phyloP scores from a whole-genome alignment of 305 asterid genomes.

The Fraxinus greggii region DNA sequence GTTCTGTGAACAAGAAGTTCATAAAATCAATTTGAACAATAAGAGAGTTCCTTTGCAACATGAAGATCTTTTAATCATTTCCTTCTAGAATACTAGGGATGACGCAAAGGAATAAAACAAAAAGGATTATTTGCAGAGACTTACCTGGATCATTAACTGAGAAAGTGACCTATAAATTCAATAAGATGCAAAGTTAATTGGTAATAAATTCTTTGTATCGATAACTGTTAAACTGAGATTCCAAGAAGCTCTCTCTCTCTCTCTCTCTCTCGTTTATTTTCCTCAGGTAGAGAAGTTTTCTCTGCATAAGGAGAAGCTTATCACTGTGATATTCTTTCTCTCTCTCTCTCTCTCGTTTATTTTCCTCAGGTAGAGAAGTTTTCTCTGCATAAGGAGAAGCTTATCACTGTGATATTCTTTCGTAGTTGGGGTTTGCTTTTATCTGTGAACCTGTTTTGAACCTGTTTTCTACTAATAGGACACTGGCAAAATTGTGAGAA shows the following conservation, averaged over 20 bases:
- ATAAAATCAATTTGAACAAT: conserved; percentile 1
- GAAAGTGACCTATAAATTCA: not conserved
- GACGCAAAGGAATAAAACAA: not conserved
- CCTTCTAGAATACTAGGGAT: not conserved
- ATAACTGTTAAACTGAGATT: not conserved
- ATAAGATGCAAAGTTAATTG: not conserved
- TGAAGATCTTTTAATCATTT: not conserved
- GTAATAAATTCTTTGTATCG: not conserved
- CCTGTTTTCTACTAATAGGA: not conserved
- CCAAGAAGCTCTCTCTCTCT: not conserved
- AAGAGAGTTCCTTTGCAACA: conserved; percentile 8
- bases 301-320: not conserved
- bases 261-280: not conserved
- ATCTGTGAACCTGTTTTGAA: not conserved
- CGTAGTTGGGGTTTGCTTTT: not conserved
- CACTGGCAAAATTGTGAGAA: not conserved
- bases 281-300: not conserved
- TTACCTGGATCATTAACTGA: not conserved
- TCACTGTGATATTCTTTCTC: not conserved
- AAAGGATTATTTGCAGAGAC: conserved; percentile 1
- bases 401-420: not conserved
- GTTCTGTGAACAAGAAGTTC: not conserved
- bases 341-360: not conserved
- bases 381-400: not conserved
- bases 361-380: not conserved